Base-by-base conservation (phyloP, 2,329 filamentous ascomycete genomes). In the Fusarium veterinarium region DNA sequence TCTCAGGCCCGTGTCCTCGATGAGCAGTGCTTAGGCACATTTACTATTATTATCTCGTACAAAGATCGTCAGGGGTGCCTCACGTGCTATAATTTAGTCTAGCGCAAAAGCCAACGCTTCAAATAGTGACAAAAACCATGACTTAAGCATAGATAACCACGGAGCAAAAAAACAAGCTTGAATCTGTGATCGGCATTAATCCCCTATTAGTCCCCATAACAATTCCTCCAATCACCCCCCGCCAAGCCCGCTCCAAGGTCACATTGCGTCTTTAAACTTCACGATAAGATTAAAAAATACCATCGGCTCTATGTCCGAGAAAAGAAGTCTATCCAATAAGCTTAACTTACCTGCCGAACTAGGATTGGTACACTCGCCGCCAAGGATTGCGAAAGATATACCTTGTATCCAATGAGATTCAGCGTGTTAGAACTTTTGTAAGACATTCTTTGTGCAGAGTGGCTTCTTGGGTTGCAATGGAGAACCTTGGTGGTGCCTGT, bases 261-360 rank as follows among this genome's bases (percentile, higher is more conserved):
- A 16, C 25, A 69, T 68, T 52, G 49, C 64, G 51, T 14, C 41
- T 64, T 66, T 70, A 66, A 61, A 17, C 66, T 70, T 48, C n/a
- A 30, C 41, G 66, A 70, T 70, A 70, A 61, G 67, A 66, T 65
- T 52, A 59, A 38, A 49, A 49, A 35, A 16, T 8, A 11, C 42
- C 58, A 12, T 65, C 67, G 67, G 67, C 4, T 19, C 16, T 53
- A 23, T 53, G 10, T 12, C 59, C 41, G 12, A 49, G 48, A 11
- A 19, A 6, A 52, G 59, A 46, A 16, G 13, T 10, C 40, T 60
- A 56, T n/a, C 66, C 60, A 66, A 53, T 70, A 60, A 65, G 60
- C 53, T 60, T 55, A 57, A 52, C 13, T 31, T 30, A 59, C 67
- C 67, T 70, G 31, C 67, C 67, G 25, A 30, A 53, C 45, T 53